Evolutionary conservation across 306 rosid genomes (phyloP), one percentile per base, ranked within the genome.

Genomic region (Cucumis cinereus): DNA sequence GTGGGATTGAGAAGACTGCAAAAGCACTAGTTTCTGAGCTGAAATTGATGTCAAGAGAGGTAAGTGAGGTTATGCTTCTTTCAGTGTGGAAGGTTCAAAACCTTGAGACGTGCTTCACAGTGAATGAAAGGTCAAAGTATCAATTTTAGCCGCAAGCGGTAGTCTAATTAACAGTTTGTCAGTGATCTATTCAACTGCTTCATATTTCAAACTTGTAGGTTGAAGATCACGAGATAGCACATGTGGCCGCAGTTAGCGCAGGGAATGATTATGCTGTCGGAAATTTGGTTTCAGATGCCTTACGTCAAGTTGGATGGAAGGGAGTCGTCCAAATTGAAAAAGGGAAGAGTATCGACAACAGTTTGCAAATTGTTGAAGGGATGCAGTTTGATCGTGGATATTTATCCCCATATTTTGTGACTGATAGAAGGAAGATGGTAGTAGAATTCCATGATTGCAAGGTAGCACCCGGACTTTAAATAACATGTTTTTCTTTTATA

Each of bases 381-480:
- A 93, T 93, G 98, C 90, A 91, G 77, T 91, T 93, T 68, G 94
- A 90, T 75, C 90, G 92, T 0, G 97, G 98, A 74, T 93, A 90
- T 85, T 79, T 91, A 58, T 91, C 98, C 8, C 92, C 90, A 15
- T 90, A 93, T 79, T 90, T 91, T 41, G 94, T 93, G 76, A 93
- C 90, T 19, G 88, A 93, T 74, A 75, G 87, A 79, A 82, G 78
- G 73, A 93, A 88, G 86, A 91, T 79, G 97, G 84, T 75, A 7
- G 86, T 83, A 36, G 98, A 93, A 84, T 86, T 91, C 77, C 92
- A 91, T 55, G 70, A 91, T 67, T 93, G 98, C 89, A 89, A 91
- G 98, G 98, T 91, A 84, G 75, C 60, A 79, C 35, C 81, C 43
- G 56, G 26, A 49, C 62, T 30, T 15, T 30, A 20, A 49, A 24